These are phyloP conservation scores for Candida railenensis DNA, from an alignment of 805 yeast genomes.

Conservation along the genomic window DNA sequence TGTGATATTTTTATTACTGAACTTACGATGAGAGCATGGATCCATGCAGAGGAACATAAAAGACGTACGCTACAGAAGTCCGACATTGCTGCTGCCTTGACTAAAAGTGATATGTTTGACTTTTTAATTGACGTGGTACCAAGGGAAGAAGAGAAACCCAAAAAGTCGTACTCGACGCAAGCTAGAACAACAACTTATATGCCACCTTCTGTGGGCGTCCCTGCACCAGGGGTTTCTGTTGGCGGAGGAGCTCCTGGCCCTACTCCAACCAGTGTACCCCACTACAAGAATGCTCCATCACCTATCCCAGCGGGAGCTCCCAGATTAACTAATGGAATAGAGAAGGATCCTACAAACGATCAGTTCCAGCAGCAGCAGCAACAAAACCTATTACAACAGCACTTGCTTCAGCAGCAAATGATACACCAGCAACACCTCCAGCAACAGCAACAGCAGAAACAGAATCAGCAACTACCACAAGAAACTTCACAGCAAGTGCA, in stretches of 20 bases:
- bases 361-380: conserved; percentile 10
- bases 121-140: conserved; percentile 96
- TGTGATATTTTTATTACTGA: conserved; percentile 97
- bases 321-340: conserved; percentile 3
- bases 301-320: background rate
- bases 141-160: conserved; percentile 72
- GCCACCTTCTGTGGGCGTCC: conserved; percentile 5
- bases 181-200: conserved; percentile 19
- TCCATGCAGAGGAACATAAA: conserved; percentile 95
- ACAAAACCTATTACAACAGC: conserved; percentile 12
- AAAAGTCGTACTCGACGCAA: conserved; percentile 26
- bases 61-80: conserved; percentile 91
- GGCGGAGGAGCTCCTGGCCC: background rate
- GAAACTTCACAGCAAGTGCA: background rate
- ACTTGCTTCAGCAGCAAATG: conserved; percentile 17
- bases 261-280: background rate
- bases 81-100: conserved; percentile 93
- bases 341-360: background rate
- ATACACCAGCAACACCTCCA: conserved; percentile 14
- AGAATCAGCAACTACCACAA: conserved; percentile 7
- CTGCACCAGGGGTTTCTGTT: background rate
- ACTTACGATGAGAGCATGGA: conserved; percentile 98
- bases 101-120: conserved; percentile 95
- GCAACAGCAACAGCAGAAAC: conserved; percentile 9
- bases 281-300: background rate